Conservation (phyloP, 75 land plant species). For the Larix kaempferi region DNA sequence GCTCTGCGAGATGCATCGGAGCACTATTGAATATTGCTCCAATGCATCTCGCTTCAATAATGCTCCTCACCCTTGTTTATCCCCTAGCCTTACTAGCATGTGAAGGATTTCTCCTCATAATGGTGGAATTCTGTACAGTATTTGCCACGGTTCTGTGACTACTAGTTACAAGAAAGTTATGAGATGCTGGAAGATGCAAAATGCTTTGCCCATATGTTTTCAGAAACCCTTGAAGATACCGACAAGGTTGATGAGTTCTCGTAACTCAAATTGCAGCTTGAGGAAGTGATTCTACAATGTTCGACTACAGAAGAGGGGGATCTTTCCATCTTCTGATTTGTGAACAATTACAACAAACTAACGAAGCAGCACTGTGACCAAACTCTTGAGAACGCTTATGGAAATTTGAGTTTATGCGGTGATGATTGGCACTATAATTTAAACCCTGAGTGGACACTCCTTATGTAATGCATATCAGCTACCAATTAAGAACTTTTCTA, state of each 20-base stretch:
- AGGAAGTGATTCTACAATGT: slow-evolving; percentile 16
- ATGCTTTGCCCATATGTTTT: slow-evolving; percentile 18
- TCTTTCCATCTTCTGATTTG: too few relatives aligned
- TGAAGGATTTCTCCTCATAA: slow-evolving; percentile 79
- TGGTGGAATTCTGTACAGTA: slow-evolving; percentile 85
- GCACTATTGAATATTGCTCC: too few relatives aligned
- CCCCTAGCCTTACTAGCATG: slow-evolving; percentile 58
- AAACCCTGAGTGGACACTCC: too few relatives aligned
- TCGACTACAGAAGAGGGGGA: slow-evolving; percentile 5
- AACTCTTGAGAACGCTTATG: too few relatives aligned
- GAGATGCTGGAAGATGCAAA: slow-evolving; percentile 18
- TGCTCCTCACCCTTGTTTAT: slow-evolving; percentile 76
- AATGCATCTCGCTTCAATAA: too few relatives aligned
- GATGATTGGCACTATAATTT: too few relatives aligned
- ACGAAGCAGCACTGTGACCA: too few relatives aligned
- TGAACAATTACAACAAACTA: too few relatives aligned
- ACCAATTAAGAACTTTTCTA: too few relatives aligned
- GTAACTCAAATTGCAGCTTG: slow-evolving; percentile 9
- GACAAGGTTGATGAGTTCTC: slow-evolving; percentile 28
- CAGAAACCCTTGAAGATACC: slow-evolving; percentile 19
- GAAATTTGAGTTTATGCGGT: too few relatives aligned
- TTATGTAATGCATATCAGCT: too few relatives aligned
- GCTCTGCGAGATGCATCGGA: too few relatives aligned
- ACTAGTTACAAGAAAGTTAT: slow-evolving; percentile 66
- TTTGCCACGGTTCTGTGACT: slow-evolving; percentile 78